A percentile compares a stretch with the other conserved stretches of the same genome.
Evolutionary conservation across 352 stramenopile genomes (phyloP).

Genomic region (Phytophthora meadii): DNA sequence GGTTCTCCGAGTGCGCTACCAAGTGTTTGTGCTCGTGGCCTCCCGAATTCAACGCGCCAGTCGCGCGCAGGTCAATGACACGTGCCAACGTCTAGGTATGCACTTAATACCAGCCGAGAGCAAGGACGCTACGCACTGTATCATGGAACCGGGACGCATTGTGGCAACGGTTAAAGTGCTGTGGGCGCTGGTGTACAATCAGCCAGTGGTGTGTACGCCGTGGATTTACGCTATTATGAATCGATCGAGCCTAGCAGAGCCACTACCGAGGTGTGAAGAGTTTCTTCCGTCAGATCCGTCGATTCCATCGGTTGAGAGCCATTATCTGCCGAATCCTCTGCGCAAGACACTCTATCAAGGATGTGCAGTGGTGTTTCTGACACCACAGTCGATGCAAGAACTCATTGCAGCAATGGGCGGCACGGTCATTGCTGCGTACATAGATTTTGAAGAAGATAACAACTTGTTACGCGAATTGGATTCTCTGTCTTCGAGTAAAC

Average conservation of each 20-base stretch:
- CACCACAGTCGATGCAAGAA: constrained; percentile 77
- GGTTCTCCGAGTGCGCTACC: constrained; percentile 82
- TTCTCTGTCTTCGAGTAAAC: constrained; percentile 48
- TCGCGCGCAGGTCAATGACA: constrained; percentile 69
- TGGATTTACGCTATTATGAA: constrained; percentile 85
- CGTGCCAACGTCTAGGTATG: constrained; percentile 84
- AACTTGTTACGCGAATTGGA: constrained; percentile 64
- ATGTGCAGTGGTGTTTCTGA: constrained; percentile 79
- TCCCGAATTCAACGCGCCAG: constrained; percentile 74
- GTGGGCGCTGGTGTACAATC: constrained; percentile 87
- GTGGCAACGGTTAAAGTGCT: constrained; percentile 88
- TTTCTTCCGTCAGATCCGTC: constrained; percentile 71
- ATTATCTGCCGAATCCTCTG: constrained; percentile 78
- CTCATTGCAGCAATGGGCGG: constrained; percentile 81
- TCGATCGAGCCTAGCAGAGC: constrained; percentile 76
- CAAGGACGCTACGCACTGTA: constrained; percentile 82
- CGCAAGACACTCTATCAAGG: constrained; percentile 79
- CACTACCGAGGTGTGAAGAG: constrained; percentile 77
- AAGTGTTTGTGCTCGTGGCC: constrained; percentile 80
- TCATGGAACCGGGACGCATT: constrained; percentile 84
- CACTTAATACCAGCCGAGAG: constrained; percentile 67
- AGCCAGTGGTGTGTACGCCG: constrained; percentile 80
- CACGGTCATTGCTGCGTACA: constrained; percentile 68
- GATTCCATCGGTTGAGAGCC: constrained; percentile 61
- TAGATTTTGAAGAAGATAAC: constrained; percentile 60